Base-by-base conservation (phyloP, 148 eudicot species). In the Dysphania ambrosioides region DNA sequence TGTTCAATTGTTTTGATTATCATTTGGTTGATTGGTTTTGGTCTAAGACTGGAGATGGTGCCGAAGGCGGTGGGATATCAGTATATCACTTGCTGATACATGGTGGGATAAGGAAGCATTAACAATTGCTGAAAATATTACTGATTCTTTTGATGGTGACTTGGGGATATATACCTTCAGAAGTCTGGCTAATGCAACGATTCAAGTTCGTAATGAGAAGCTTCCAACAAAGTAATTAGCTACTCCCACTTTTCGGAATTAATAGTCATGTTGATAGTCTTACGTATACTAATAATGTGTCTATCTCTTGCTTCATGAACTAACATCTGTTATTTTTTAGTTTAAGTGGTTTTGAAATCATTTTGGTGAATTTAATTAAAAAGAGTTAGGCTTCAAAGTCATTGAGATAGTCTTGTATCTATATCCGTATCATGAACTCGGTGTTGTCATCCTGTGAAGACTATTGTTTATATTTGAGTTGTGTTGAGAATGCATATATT, bases 191-290 rank as follows among this genome's bases (percentile, higher is more conserved):
- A 89, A 88, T 82, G 82, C 80, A 51, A 82, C 74, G 67, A 85
- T 93, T 78, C 94, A 87, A 84, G 89, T 93, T 47, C 98, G 98
- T 32, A 81, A 91, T 35, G 98, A 93, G 84, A 91, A 87, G 81
- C 88, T 86, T 74, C 84, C 94, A 38, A 93, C 88, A 72, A 91
- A 88, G 98, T 93, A 88, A 86, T 87, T 69, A 47, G 5, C 21
- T 47, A n/a, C n/a, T n/a, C n/a, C n/a, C n/a, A n/a, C n/a, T n/a
- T n/a, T n/a, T n/a, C n/a, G n/a, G n/a, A n/a, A n/a, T n/a, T n/a
- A n/a, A n/a, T n/a, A n/a, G n/a, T n/a, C n/a, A n/a, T n/a, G n/a
- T n/a, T n/a, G n/a, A n/a, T n/a, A n/a, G n/a, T n/a, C n/a, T n/a
- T n/a, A n/a, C n/a, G n/a, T n/a, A n/a, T n/a, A n/a, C n/a, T n/a